Base-by-base conservation (phyloP, 192 early-diverging fungal genomes). In the Podila clonocystis region DNA sequence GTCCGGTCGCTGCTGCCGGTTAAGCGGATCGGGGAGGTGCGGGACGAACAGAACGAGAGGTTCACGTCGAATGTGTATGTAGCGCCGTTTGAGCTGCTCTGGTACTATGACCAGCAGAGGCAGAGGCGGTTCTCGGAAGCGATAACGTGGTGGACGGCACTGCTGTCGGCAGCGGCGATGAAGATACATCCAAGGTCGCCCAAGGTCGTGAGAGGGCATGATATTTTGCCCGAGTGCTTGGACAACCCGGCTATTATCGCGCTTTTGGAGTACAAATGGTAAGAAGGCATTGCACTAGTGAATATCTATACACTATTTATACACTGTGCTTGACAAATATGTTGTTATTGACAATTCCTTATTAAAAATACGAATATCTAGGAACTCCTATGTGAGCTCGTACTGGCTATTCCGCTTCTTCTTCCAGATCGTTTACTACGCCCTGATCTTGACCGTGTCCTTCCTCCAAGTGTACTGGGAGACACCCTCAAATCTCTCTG, bases 401-500 rank as follows among this genome's bases (percentile, higher is more conserved):
- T 77, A 71, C 59, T 77, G 75, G 75, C 13, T 62, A n/a, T 22
- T 62, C n/a, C 75, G 75, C 6, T 77, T 74, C 38, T 6, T 68
- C 24, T 68, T 68, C 66, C 65, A 74, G n/a, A 68, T 59, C 36
- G 2, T 48, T 11, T 68, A 49, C 36, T 74, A 74, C 38, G 20
- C 26, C 12, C 22, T 74, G 22, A 45, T 76, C n/a, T 19, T 62
- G 29, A 36, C 49, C 0, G 62, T 59, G 2, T 66, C 68, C 19
- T 48, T 76, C 30, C 26, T 76, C 2, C 74, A 76, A 17, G 67
- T 76, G 28, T 76, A 76, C 62, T 29, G 22, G 58, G 5, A 29
- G 13, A 50, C 26, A 2, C 41, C 68, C 5, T 58, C 45, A 24
- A 36, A 52, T 28, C 62, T 76, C 30, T 12, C 19, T 0, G 74